phyloP scores from a whole-genome alignment of 306 rosid species.

The Sphenostylis stenocarpa region DNA sequence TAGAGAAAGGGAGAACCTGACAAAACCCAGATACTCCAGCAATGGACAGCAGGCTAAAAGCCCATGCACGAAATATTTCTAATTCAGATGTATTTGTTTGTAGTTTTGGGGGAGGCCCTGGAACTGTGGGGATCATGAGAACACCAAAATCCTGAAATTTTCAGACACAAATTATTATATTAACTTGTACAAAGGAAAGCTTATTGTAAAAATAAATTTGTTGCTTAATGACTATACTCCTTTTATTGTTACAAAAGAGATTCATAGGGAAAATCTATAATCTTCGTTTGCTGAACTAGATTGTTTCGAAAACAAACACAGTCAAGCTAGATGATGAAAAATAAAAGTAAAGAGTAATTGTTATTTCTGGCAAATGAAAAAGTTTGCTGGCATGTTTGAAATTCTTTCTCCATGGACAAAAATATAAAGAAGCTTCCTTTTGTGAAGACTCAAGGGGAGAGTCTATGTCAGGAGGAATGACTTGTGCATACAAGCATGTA shows the following conservation, averaged over 20 bases:
- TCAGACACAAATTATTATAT: neutral
- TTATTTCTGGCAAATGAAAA: neutral
- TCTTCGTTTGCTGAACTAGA: neutral
- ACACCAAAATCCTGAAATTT: conserved; percentile 72
- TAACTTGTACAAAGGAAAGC: neutral
- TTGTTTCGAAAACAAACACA: neutral
- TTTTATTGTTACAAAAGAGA: neutral
- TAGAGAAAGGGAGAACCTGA: conserved; percentile 53
- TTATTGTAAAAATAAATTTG: neutral
- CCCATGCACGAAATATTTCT: conserved; percentile 60
- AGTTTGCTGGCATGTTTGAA: neutral
- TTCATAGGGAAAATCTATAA: neutral
- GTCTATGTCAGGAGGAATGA: neutral
- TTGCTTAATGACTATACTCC: neutral
- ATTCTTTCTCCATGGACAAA: neutral
- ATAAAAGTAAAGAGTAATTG: neutral
- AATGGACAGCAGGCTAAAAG: conserved; percentile 76
- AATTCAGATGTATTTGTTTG: conserved; percentile 48
- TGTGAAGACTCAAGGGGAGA: neutral
- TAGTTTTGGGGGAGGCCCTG: conserved; percentile 83
- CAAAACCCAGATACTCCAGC: conserved; percentile 91
- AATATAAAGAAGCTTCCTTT: neutral
- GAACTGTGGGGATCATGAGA: conserved; percentile 82
- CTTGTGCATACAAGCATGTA: neutral
- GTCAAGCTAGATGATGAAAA: neutral